Evolutionary conservation across 768 basidiomycete species (phyloP).

Genomic region (Suillus cothurnatus): DNA sequence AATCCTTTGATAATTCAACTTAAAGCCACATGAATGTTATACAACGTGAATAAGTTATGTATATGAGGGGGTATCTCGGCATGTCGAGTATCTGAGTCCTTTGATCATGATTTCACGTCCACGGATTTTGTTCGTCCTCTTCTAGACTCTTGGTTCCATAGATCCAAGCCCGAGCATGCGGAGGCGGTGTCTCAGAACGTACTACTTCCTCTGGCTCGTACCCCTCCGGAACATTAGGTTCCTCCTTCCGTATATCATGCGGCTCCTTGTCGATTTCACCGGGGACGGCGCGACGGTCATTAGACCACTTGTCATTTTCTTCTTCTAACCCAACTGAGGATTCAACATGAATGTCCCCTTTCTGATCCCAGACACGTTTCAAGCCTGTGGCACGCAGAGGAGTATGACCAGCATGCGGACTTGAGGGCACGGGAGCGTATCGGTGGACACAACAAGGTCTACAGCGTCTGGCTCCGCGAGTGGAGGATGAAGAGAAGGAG

Average conservation of each 20-base stretch:
- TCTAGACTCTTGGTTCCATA: conserved; percentile 16
- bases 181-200: conserved; percentile 23
- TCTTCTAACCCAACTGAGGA: not conserved
- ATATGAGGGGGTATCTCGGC: not conserved
- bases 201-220: conserved; percentile 12
- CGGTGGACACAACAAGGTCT: conserved; percentile 68
- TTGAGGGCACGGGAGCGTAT: conserved; percentile 21
- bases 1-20: not conserved
- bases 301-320: not conserved
- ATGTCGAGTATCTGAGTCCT: not conserved
- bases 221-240: not conserved
- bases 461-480: conserved; percentile 67
- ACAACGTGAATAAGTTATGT: conserved; percentile 8
- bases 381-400: conserved; percentile 24
- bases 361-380: conserved; percentile 30
- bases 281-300: conserved; percentile 11
- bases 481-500: conserved; percentile 19
- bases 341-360: not conserved
- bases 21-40: not conserved
- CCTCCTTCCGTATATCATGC: conserved; percentile 1
- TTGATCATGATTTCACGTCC: conserved; percentile 17
- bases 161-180: conserved; percentile 13
- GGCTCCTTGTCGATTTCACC: conserved; percentile 2
- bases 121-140: conserved; percentile 29
- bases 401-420: conserved; percentile 13